Percentiles rank a stretch among this genome's conserved stretches.
phyloP scores from a whole-genome alignment of 768 basidiomycete genomes.

The Mycena venus region DNA sequence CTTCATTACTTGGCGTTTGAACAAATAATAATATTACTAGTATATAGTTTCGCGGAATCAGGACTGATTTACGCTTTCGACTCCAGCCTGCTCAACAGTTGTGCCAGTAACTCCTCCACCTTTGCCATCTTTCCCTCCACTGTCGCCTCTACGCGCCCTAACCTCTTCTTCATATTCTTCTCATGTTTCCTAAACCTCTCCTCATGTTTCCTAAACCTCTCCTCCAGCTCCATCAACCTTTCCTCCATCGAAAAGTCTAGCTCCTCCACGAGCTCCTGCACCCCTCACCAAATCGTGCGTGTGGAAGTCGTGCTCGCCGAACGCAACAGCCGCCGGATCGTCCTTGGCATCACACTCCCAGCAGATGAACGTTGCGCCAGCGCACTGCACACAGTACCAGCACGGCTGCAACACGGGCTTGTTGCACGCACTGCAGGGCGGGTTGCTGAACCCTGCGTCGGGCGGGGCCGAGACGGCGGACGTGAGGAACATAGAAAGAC shows the following conservation, averaged over 20 bases:
- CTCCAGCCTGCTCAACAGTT: conserved; percentile 2
- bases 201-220: conserved; percentile 17
- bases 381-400: too few relatives aligned
- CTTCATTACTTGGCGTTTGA: too few relatives aligned
- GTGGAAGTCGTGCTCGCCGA: conserved; percentile 29
- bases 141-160: conserved; percentile 23
- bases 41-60: too few relatives aligned
- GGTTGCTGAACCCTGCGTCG: conserved; percentile 6
- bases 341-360: conserved; percentile 34
- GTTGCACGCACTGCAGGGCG: conserved; percentile 38
- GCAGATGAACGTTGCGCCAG: conserved; percentile 40
- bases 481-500: background rate
- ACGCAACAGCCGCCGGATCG: conserved; percentile 14
- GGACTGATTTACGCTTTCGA: too few relatives aligned
- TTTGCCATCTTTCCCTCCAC: conserved; percentile 52
- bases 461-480: conserved; percentile 7
- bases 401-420: conserved; percentile 38
- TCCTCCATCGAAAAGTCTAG: conserved; percentile 34
- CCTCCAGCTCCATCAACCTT: conserved; percentile 33
- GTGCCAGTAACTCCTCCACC: conserved; percentile 75
- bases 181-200: too few relatives aligned
- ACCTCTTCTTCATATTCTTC: conserved; percentile 8
- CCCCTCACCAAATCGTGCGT: conserved; percentile 38
- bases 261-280: conserved; percentile 27
- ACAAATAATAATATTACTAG: too few relatives aligned